These are phyloP conservation scores for Colletotrichum scovillei DNA, from an alignment of 2,329 filamentous ascomycete genomes.

Conservation along the genomic window DNA sequence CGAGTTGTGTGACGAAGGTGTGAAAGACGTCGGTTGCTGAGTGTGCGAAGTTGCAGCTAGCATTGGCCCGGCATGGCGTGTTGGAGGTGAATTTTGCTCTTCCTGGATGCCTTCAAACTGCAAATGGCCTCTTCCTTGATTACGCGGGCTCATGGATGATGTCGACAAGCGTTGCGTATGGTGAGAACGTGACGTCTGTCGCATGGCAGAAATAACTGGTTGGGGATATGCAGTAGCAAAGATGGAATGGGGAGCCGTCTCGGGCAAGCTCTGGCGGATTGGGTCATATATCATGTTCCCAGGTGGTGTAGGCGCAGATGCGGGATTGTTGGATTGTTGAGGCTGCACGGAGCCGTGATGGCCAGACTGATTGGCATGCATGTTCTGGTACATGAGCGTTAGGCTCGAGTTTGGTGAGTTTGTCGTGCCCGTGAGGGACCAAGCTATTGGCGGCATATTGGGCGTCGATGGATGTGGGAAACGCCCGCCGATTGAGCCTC, in stretches of 20 bases:
- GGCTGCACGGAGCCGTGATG: slow-evolving; percentile 15
- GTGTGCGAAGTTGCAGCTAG: slow-evolving; percentile 38
- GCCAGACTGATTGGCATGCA: slow-evolving; percentile 42
- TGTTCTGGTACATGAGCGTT: slow-evolving; percentile 81
- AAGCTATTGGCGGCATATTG: slow-evolving; percentile 73
- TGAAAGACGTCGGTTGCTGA: slow-evolving; percentile 44
- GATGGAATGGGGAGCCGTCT: slow-evolving; percentile 53
- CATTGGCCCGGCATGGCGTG: slow-evolving; percentile 39
- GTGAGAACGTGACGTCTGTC: slow-evolving; percentile 53
- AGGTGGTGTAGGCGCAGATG: slow-evolving; percentile 60
- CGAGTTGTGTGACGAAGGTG: slow-evolving; percentile 54
- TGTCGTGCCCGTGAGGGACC: slow-evolving; percentile 88
- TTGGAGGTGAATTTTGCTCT: slow-evolving; percentile 46
- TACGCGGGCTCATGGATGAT: slow-evolving; percentile 28
- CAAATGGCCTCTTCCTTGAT: slow-evolving; percentile 36
- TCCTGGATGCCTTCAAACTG: slow-evolving; percentile 45
- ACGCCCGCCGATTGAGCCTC: slow-evolving; percentile 52
- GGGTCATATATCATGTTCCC: slow-evolving; percentile 72
- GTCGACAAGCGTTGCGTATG: slow-evolving; percentile 41
- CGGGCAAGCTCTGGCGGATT: slow-evolving; percentile 66
- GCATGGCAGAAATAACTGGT: slow-evolving; percentile 58
- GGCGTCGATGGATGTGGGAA: slow-evolving; percentile 61
- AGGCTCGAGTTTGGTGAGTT: slow-evolving; percentile 88
- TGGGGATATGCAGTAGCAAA: slow-evolving; percentile 63
- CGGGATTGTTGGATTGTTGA: slow-evolving; percentile 27